Evolutionary conservation across 2,329 filamentous ascomycete genomes (phyloP).

Genomic region (Botryotinia narcissicola): DNA sequence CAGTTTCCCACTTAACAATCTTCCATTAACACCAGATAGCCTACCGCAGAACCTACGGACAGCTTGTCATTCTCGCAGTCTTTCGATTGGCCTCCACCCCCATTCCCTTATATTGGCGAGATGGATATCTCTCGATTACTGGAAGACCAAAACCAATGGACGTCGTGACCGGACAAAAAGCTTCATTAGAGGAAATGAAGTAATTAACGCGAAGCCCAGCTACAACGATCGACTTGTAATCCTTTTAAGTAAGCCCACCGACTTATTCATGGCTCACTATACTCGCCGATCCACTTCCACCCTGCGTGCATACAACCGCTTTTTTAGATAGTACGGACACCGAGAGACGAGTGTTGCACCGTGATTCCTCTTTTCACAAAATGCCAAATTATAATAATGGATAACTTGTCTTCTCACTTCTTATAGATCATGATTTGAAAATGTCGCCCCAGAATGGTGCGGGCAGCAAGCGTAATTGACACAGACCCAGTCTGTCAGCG

Average conservation of each 20-base stretch:
- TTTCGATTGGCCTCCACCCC: conserved; percentile 47
- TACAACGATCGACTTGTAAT: neutral
- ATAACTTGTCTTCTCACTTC: neutral
- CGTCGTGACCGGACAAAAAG: neutral
- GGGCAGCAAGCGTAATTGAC: neutral
- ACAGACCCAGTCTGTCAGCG: neutral
- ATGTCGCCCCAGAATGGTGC: no score
- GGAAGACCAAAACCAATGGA: conserved; percentile 7
- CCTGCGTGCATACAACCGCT: neutral
- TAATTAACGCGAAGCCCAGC: neutral
- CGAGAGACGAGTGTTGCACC: neutral
- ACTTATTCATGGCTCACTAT: neutral
- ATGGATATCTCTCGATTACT: conserved; percentile 60
- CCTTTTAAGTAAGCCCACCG: neutral
- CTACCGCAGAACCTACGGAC: conserved; percentile 36
- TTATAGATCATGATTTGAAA: neutral
- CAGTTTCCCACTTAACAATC: conserved; percentile 25
- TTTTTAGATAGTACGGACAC: neutral
- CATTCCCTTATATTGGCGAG: conserved; percentile 48
- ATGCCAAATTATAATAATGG: neutral
- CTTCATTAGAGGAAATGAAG: neutral
- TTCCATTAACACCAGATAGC: conserved; percentile 27
- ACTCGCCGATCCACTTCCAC: neutral
- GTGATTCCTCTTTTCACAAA: neutral
- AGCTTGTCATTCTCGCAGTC: conserved; percentile 39